Evolutionary conservation across 768 basidiomycete species (phyloP).

Genomic region (Xanthoconium purpureum): DNA sequence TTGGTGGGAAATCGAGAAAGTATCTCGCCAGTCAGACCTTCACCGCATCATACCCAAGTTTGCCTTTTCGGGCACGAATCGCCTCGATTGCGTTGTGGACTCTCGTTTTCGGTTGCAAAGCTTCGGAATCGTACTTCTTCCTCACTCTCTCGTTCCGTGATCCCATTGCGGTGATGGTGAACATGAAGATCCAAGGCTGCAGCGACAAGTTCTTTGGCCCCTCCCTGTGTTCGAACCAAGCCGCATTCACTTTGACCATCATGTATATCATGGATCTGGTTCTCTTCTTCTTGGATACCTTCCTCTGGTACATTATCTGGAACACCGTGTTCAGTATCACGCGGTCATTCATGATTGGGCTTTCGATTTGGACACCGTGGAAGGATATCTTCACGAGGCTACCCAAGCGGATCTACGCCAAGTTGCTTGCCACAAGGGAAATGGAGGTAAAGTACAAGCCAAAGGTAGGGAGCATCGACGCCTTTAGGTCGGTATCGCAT

Average conservation of each 20-base stretch:
- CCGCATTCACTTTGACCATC: conserved; percentile 91
- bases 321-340: conserved; percentile 91
- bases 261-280: conserved; percentile 99
- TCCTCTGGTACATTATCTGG: conserved; percentile 99
- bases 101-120: conserved; percentile 95
- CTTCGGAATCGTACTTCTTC: conserved; percentile 97
- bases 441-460: conserved; percentile 99
- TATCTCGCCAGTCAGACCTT: conserved; percentile 99
- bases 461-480: conserved; percentile 57
- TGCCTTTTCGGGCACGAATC: conserved; percentile 61
- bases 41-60: conserved; percentile 87
- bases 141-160: conserved; percentile 91
- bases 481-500: neutral
- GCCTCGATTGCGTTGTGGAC: conserved; percentile 84
- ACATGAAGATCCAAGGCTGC: conserved; percentile 94
- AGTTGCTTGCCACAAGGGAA: conserved; percentile 87
- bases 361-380: conserved; percentile 99
- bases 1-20: conserved; percentile 91
- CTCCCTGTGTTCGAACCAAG: conserved; percentile 85
- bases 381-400: conserved; percentile 93
- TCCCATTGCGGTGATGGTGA: conserved; percentile 92
- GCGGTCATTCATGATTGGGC: conserved; percentile 83
- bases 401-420: conserved; percentile 96
- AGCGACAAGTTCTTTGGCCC: conserved; percentile 82
- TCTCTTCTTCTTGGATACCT: conserved; percentile 98